Base-by-base conservation (phyloP, 768 basidiomycete genomes). In the Hemileccinum rubropunctum region DNA sequence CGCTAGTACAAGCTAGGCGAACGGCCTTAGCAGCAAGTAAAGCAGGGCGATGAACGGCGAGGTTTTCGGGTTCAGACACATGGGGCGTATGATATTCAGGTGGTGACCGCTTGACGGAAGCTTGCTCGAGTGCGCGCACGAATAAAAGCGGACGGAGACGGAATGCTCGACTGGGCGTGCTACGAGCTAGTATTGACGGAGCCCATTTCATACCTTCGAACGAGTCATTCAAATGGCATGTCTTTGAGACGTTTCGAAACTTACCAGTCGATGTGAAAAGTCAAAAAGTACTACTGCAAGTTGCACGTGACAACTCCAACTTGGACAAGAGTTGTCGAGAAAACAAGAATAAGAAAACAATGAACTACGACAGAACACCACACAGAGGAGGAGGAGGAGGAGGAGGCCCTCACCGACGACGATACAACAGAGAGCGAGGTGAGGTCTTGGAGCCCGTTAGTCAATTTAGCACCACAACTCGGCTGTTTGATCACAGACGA, bases 151-250 rank as follows among this genome's bases (percentile, higher is more conserved):
- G 23, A 17, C n/a, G 44, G 6, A n/a, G n/a, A n/a, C n/a, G n/a
- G n/a, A n/a, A n/a, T 6, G 23, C 6, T 6, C 23, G 23, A 23
- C 23, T 17, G 17, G 18, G 18, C 3, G 38, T 28, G 33, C 71
- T 67, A 65, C 72, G 80, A 75, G 80, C 75, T 63, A 75, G 66
- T 60, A 68, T 73, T 56, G 73, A 75, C 78, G 75, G 78, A 68
- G 71, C 77, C 76, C 83, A 84, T 86, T 74, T 83, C 86, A 88
- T 85, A 61, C 75, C 82, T 79, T 51, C 23, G 15, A 17, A 35
- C 34, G n/a, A n/a, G 35, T 36, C 35, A 34, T n/a, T 36, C 11
- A 8, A 12, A 30, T 8, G 27, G 9, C 8, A 12, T 12, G 37
- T 23, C 34, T n/a, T n/a, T n/a, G n/a, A n/a, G n/a, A n/a, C n/a